Conservation (phyloP, 2,329 filamentous ascomycete species). For the Coleophoma eucalyptorum region DNA sequence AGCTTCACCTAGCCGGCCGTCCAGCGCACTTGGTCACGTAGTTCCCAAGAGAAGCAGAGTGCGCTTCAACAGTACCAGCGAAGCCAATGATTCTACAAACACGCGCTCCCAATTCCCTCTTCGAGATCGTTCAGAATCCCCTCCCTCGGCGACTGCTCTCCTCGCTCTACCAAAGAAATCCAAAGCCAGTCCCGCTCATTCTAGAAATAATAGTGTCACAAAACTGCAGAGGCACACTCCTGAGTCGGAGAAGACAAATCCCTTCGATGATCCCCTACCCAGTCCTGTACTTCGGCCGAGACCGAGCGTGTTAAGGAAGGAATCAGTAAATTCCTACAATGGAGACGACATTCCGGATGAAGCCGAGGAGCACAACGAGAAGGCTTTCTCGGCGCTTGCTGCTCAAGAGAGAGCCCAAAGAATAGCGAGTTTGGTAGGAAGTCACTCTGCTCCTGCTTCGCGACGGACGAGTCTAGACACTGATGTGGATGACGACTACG, state of each 20-base stretch:
- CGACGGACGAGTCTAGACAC: slow-evolving; percentile 24
- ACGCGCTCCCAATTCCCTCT: slow-evolving; percentile 18
- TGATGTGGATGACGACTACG: slow-evolving; percentile 14
- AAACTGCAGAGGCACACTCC: slow-evolving; percentile 15
- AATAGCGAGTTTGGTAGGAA: slow-evolving; percentile 23
- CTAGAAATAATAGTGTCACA: slow-evolving; percentile 19
- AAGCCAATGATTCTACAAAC: slow-evolving; percentile 25
- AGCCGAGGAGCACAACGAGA: slow-evolving; percentile 20
- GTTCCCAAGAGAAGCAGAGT: slow-evolving; percentile 20
- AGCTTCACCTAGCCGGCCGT: slow-evolving; percentile 17
- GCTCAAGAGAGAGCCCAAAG: slow-evolving; percentile 26
- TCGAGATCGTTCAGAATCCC: slow-evolving; percentile 13
- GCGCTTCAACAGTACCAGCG: slow-evolving; percentile 26
- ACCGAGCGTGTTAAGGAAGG: slow-evolving; percentile 22
- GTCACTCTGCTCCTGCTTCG: slow-evolving; percentile 26
- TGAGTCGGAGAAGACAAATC: slow-evolving; percentile 20
- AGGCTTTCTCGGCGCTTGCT: slow-evolving; percentile 24
- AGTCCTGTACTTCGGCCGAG: slow-evolving; percentile 14
- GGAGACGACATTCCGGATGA: slow-evolving; percentile 6
- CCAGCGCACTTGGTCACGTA: slow-evolving; percentile 13
- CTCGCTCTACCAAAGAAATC: slow-evolving; percentile 7
- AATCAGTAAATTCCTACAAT: slow-evolving; percentile 8
- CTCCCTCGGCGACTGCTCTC: slow-evolving; percentile 5
- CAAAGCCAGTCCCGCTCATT: slow-evolving; percentile 17
- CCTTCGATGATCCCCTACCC: slow-evolving; percentile 17